phyloP scores from a whole-genome alignment of 768 basidiomycete species.

The Favolaschia claudopus region DNA sequence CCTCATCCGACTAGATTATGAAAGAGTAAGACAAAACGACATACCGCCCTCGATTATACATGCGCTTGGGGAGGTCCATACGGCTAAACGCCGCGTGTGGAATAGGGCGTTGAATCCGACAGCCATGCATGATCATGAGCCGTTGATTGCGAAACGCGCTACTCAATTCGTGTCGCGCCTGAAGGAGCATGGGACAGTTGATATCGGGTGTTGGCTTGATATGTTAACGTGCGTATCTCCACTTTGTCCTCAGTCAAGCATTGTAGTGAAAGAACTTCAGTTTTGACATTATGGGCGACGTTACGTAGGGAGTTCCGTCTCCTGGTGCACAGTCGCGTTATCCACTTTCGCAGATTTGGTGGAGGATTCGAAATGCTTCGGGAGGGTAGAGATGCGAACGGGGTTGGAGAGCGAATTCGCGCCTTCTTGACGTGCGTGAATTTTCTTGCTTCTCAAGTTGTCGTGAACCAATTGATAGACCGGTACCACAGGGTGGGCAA shows the following conservation, averaged over 20 bases:
- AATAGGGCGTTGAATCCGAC: conserved; percentile 52
- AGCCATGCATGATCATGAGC: conserved; percentile 55
- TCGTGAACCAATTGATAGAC: neutral
- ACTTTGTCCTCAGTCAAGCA: no score
- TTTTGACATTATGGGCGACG: conserved; percentile 48
- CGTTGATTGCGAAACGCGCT: conserved; percentile 42
- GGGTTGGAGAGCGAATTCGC: conserved; percentile 53
- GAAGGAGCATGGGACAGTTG: conserved; percentile 34
- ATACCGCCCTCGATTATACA: conserved; percentile 4
- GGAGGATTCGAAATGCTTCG: conserved; percentile 40
- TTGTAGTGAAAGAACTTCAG: conserved; percentile 26
- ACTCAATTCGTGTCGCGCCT: conserved; percentile 49
- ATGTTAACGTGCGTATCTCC: conserved; percentile 48
- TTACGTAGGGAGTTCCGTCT: no score
- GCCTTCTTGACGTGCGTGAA: conserved; percentile 49
- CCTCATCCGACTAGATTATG: conserved; percentile 8
- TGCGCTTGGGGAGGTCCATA: conserved; percentile 37
- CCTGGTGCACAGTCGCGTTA: conserved; percentile 9
- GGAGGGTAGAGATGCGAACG: conserved; percentile 50
- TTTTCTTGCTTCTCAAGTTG: neutral
- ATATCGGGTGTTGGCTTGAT: conserved; percentile 44
- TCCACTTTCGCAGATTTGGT: conserved; percentile 21
- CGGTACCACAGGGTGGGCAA: conserved; percentile 36
- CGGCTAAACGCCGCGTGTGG: conserved; percentile 55
- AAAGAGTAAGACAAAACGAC: neutral